Evolutionary conservation across 257 asterid genomes (phyloP).

Genomic region (Nicotiana tomentosiformis): DNA sequence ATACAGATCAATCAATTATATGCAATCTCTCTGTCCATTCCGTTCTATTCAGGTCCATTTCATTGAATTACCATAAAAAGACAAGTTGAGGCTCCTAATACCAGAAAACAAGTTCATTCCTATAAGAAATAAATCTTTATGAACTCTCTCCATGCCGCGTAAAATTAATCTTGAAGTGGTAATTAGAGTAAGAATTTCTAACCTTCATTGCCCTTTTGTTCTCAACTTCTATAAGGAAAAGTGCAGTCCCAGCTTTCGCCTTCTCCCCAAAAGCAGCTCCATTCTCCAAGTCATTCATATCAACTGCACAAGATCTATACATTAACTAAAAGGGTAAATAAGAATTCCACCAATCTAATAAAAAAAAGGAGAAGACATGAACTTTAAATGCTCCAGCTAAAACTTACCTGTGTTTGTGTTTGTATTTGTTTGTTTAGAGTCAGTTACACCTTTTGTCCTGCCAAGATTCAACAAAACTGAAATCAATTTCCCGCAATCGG

Average conservation of each 20-base stretch:
- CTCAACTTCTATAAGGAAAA: conserved; percentile 75
- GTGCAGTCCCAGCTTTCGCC: conserved; percentile 73
- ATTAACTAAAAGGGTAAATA: neutral
- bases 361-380: neutral
- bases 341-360: neutral
- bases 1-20: neutral
- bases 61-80: neutral
- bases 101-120: neutral
- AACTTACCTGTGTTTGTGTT: neutral
- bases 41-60: neutral
- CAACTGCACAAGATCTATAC: conserved; percentile 9
- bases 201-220: conserved; percentile 83
- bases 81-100: neutral
- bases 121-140: neutral
- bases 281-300: conserved; percentile 37
- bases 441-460: conserved; percentile 14
- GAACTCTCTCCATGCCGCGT: neutral
- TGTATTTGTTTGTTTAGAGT: neutral
- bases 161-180: neutral
- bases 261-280: conserved; percentile 31
- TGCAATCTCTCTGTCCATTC: neutral
- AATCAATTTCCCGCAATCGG: neutral
- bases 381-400: neutral
- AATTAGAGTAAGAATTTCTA: conserved; percentile 1
- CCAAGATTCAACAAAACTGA: neutral